These are phyloP conservation scores for Marasmius oreades DNA, from an alignment of 1,284 basidiomycete genomes.

Conservation along the genomic window DNA sequence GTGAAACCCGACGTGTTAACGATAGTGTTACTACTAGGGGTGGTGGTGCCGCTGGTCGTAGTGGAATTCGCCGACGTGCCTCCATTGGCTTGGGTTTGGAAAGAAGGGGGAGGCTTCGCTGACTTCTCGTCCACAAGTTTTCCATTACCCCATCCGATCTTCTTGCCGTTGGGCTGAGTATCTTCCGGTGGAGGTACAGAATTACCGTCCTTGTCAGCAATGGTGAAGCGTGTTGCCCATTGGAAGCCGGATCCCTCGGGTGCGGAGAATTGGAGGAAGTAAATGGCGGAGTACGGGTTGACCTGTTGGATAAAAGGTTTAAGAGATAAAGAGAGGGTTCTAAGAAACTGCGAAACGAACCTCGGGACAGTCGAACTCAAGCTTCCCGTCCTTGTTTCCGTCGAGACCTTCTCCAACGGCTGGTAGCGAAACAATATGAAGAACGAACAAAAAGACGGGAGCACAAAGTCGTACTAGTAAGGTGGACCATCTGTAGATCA, in stretches of 20 bases:
- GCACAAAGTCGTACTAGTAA: conserved; percentile 60
- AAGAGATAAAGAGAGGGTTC: conserved; percentile 6
- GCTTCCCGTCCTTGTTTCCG: conserved; percentile 56
- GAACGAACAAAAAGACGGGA: too few species aligned
- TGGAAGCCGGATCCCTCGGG: conserved; percentile 36
- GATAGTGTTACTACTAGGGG: too few species aligned
- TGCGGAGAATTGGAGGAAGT: conserved; percentile 76
- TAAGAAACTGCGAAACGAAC: conserved; percentile 32
- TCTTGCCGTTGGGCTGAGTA: neutral
- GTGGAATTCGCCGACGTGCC: neutral
- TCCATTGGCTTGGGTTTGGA: neutral
- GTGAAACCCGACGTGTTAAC: too few species aligned
- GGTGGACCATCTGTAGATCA: conserved; percentile 66
- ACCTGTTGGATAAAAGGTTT: conserved; percentile 39
- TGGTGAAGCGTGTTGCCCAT: conserved; percentile 84
- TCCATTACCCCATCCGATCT: neutral
- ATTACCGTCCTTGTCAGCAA: conserved; percentile 51
- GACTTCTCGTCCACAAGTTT: neutral
- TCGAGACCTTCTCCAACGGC: conserved; percentile 52
- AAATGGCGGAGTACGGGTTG: conserved; percentile 65
- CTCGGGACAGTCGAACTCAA: conserved; percentile 64
- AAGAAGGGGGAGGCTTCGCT: neutral
- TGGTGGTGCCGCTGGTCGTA: neutral
- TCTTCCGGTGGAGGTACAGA: neutral
- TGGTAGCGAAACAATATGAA: conserved; percentile 19